These are phyloP conservation scores for Conoideocrella luteorostrata DNA, from an alignment of 2,329 filamentous ascomycete species.

Conservation along the genomic window DNA sequence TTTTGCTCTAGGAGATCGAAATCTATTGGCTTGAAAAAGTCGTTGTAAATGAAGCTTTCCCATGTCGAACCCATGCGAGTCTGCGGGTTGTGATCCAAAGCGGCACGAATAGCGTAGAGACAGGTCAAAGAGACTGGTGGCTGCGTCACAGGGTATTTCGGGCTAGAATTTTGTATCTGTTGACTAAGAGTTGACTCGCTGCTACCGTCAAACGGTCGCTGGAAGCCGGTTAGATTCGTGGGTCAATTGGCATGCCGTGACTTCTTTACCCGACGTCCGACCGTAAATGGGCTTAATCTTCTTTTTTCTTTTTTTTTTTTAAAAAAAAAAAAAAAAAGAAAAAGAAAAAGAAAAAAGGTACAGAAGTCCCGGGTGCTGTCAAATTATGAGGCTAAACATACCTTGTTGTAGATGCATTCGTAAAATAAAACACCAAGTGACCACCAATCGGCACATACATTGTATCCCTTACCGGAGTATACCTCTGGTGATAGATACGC, in stretches of 20 bases:
- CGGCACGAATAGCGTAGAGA: slow-evolving; percentile 77
- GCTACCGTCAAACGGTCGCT: slow-evolving; percentile 90
- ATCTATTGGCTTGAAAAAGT: slow-evolving; percentile 82
- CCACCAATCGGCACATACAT: slow-evolving; percentile 95
- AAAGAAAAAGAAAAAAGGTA: neutral
- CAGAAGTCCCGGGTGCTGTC: slow-evolving; percentile 7
- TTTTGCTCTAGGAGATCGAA: slow-evolving; percentile 81
- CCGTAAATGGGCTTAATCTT: no score
- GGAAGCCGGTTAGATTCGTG: neutral
- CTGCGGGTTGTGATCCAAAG: slow-evolving; percentile 73
- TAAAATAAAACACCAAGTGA: slow-evolving; percentile 97
- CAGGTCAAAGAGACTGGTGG: slow-evolving; percentile 85
- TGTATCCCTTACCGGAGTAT: slow-evolving; percentile 84
- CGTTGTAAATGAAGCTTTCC: slow-evolving; percentile 77
- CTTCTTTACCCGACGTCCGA: no score
- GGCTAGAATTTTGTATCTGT: slow-evolving; percentile 73
- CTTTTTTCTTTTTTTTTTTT: no score
- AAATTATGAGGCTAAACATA: no score
- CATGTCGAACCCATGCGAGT: slow-evolving; percentile 82
- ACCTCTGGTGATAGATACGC: slow-evolving; percentile 96
- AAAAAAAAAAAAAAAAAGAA: neutral
- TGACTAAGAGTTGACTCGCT: slow-evolving; percentile 74
- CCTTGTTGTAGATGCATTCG: slow-evolving; percentile 99
- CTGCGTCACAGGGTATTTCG: slow-evolving; percentile 86
- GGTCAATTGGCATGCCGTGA: no score